Percentiles rank a stretch among this genome's conserved stretches.
phyloP scores from a whole-genome alignment of 108 stramenopile genomes.

The Stephanodiscus triporus region DNA sequence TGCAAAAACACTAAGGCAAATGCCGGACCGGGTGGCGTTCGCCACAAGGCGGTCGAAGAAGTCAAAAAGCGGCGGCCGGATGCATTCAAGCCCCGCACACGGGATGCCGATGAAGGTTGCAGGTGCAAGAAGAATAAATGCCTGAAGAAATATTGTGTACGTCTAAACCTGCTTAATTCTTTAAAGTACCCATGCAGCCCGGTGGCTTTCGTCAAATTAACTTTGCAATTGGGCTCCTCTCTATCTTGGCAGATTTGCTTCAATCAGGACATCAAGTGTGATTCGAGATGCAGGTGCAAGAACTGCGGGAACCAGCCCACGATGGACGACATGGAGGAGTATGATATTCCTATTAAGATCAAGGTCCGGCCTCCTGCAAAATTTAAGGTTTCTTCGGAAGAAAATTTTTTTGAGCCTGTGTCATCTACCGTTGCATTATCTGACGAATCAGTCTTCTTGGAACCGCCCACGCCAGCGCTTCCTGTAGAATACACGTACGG shows the following conservation, averaged over 20 bases:
- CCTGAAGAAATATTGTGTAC: slow-evolving; percentile 14
- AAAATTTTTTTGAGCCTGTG: not conserved
- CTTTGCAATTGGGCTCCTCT: not conserved
- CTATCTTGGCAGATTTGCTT: slow-evolving; percentile 2
- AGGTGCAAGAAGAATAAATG: slow-evolving; percentile 67
- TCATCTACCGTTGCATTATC: not conserved
- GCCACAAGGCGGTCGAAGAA: slow-evolving; percentile 54
- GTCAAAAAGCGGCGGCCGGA: slow-evolving; percentile 53
- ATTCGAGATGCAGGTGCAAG: slow-evolving; percentile 14
- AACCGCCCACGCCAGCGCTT: slow-evolving; percentile 3
- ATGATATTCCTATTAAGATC: not conserved
- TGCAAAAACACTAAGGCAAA: slow-evolving; percentile 58
- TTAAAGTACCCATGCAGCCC: not conserved
- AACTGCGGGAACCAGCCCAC: slow-evolving; percentile 5
- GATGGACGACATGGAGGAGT: not conserved
- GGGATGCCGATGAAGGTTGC: slow-evolving; percentile 54
- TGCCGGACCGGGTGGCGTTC: slow-evolving; percentile 40
- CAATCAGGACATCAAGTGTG: slow-evolving; percentile 8
- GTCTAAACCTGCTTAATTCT: not conserved
- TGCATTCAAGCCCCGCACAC: slow-evolving; percentile 61
- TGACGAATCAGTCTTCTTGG: not conserved
- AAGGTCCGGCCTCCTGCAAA: not conserved
- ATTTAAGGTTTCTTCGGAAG: not conserved
- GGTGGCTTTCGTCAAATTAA: not conserved
- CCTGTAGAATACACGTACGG: slow-evolving; percentile 4